Evolutionary conservation across 2,329 filamentous ascomycete species (phyloP), one percentile per base, ranked within the genome.

Genomic region (Uncinocarpus reesii): DNA sequence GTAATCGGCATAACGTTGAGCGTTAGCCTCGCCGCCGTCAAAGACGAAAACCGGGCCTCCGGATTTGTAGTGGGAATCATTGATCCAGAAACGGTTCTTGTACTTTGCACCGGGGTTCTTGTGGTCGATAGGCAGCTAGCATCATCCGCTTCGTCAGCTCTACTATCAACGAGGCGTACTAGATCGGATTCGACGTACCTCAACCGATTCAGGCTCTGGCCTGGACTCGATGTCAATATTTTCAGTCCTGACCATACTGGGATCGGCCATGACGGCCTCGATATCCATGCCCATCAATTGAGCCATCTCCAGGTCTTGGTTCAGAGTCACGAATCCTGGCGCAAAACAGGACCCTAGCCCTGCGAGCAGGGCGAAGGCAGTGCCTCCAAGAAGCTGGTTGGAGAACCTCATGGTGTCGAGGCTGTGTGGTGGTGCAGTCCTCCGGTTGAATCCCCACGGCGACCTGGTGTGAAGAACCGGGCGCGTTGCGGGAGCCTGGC

Each of bases 61-160:
- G 10, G 74, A 65, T 52, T 73, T 69, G 56, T 77, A 78, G 58
- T 76, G 76, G 0, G 69, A 68, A 4, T 67, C 64, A 52, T 75
- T 74, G 38, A 77, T 73, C 56, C 73, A 77, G 57, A 75, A 79
- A 40, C 74, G 68, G 58, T 78, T 75, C 42, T 67, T 66, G 57
- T 77, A 78, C 1, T 73, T 78, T 15, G 63, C 71, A 49, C 69
- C 67, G 10, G 65, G 41, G 42, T 62, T 51, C 5, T 57, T 51
- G 40, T 65, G 62, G 42, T 65, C 61, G 42, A 64, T 60, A 4
- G 60, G 62, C 10, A 65, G 55, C 63, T 63, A 31, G 10, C 16
- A 31, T 5, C 16, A n/a, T 16, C 23, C 20, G 7, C 16, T 7
- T 11, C 37, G 34, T 46, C 23, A 46, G 34, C 3, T 13, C 43